Percentiles rank a stretch among this genome's conserved stretches.
These are phyloP conservation scores for Liquidambar formosana DNA, from an alignment of 164 flowering plant genomes.

Conservation along the genomic window DNA sequence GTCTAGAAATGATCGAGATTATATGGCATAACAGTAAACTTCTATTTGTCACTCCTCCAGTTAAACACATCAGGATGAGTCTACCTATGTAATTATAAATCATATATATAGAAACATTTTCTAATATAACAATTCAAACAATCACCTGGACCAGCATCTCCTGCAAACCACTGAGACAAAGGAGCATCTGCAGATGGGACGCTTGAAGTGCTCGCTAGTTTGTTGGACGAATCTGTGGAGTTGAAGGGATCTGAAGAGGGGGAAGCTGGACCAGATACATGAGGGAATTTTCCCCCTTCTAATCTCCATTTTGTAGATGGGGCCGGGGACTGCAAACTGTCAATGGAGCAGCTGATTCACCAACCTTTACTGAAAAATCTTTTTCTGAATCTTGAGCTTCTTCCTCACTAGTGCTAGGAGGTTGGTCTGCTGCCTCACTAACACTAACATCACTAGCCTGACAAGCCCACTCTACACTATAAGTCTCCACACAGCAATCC, in stretches of 20 bases:
- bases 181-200: slow-evolving; percentile 41
- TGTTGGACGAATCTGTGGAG: slow-evolving; percentile 62
- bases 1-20: too few relatives aligned
- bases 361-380: slow-evolving; percentile 33
- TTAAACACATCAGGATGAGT: background rate
- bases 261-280: slow-evolving; percentile 46
- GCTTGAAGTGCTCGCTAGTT: slow-evolving; percentile 42
- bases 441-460: slow-evolving; percentile 36
- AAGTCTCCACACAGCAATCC: slow-evolving; percentile 50
- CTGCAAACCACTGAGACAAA: slow-evolving; percentile 47
- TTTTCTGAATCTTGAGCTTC: slow-evolving; percentile 39
- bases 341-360: slow-evolving; percentile 29
- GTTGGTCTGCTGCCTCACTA: slow-evolving; percentile 28
- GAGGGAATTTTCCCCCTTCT: slow-evolving; percentile 53
- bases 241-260: slow-evolving; percentile 50
- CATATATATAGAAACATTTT: background rate
- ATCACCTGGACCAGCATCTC: slow-evolving; percentile 66
- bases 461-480: slow-evolving; percentile 33
- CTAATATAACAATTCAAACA: background rate
- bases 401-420: slow-evolving; percentile 34
- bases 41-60: too few relatives aligned
- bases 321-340: slow-evolving; percentile 32
- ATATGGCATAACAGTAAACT: too few relatives aligned
- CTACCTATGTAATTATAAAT: background rate
- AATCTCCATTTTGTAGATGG: slow-evolving; percentile 45